Base-by-base conservation (phyloP, 495 filamentous ascomycete genomes). In the Penicillium coffeae region DNA sequence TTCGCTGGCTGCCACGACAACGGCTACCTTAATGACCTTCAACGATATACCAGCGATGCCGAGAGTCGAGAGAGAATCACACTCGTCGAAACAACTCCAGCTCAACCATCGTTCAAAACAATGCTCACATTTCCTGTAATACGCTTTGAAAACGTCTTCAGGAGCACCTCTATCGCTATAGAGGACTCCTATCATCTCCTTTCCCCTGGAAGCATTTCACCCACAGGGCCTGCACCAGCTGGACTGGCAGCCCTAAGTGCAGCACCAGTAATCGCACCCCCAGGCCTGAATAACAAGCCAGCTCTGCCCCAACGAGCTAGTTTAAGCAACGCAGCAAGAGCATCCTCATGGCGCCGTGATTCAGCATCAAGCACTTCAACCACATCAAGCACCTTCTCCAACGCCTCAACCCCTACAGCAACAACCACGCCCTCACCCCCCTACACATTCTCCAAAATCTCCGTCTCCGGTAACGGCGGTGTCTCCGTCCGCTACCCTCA, bases 1-100 rank as follows among this genome's bases (percentile, higher is more conserved):
- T 56, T 51, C 34, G 43, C 32, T 12, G 53, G 38, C 12, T 56
- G 53, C 22, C 53, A 56, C 14, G 48, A 51, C 19, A 47, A 37
- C 18, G 43, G 48, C 21, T 56, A 51, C 45, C 6, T 48, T 10
- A 33, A 51, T 25, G 37, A 50, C 4, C 47, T 56, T 3, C 43
- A 45, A 8, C 16, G 33, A 21, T 42, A 47, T 22, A 44, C 21
- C 8, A 27, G 27, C 12, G 38, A 49, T 9, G 6, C 3, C 8
- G 34, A 47, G 21, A 38, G 44, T 27, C 32, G 14, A 14, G 25
- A 51, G 9, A 20, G 36, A 7, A 39, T 51, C 14, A 36, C 37
- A 2, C 20, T 44, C 9, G 20, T 50, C 7, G 48, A 44, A 21
- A 50, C 39, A 20, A 50, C 39, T n/a, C 48, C 48, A 3, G 40